A percentile compares a stretch with the other conserved stretches of the same genome.
These are phyloP conservation scores for Hericium alpestre DNA, from an alignment of 768 basidiomycete genomes.

Conservation along the genomic window DNA sequence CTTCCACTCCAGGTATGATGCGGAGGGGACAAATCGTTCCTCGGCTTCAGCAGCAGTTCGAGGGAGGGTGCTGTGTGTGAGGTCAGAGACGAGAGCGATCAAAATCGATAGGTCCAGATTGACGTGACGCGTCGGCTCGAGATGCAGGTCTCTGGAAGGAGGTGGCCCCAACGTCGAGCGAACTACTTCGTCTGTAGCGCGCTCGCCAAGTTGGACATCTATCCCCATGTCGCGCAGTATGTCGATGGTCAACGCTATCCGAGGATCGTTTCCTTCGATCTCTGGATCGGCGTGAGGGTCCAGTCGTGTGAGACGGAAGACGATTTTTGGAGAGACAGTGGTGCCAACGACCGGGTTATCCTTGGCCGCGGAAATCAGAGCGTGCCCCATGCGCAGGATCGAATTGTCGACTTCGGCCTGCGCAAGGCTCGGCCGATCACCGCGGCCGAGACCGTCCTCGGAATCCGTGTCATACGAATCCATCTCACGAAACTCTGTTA, in stretches of 20 bases:
- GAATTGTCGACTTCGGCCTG: constrained; percentile 61
- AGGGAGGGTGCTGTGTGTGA: constrained; percentile 66
- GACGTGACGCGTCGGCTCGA: constrained; percentile 47
- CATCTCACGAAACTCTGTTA: constrained; percentile 75
- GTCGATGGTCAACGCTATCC: constrained; percentile 52
- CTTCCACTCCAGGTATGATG: constrained; percentile 54
- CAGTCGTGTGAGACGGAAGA: constrained; percentile 63
- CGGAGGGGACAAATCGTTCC: constrained; percentile 50
- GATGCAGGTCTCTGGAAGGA: constrained; percentile 9
- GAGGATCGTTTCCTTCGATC: constrained; percentile 30
- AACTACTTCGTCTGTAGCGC: constrained; percentile 6
- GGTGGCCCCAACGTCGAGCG: constrained; percentile 3
- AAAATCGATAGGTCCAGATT: constrained; percentile 80
- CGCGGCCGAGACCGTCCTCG: constrained; percentile 25
- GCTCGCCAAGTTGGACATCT: constrained; percentile 56
- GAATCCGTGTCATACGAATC: constrained; percentile 71
- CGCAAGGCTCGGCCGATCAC: constrained; percentile 27
- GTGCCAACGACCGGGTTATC: constrained; percentile 35
- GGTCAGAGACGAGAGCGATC: constrained; percentile 75
- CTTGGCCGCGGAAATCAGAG: constrained; percentile 54
- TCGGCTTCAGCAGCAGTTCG: constrained; percentile 44
- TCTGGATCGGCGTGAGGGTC: constrained; percentile 28
- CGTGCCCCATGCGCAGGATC: constrained; percentile 57
- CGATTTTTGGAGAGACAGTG: constrained; percentile 34
- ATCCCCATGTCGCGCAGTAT: constrained; percentile 52